Evolutionary conservation across 768 basidiomycete species (phyloP).

Genomic region (Cyclocybe cylindracea): DNA sequence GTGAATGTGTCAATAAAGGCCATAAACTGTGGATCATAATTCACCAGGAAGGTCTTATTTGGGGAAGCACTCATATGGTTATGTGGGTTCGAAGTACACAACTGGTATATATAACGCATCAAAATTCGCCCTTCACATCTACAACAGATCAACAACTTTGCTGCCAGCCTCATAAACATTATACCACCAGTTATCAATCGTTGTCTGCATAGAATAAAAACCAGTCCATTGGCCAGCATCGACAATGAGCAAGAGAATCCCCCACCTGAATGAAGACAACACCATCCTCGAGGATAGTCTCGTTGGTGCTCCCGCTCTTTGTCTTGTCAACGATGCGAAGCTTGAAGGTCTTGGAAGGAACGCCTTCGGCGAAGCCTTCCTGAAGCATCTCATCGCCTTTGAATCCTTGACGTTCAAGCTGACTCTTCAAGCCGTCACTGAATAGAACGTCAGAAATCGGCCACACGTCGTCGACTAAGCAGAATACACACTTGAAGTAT

Average conservation of each 20-base stretch:
- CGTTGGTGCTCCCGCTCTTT: slow-evolving; percentile 24
- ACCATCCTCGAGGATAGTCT: slow-evolving; percentile 36
- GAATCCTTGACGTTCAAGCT: slow-evolving; percentile 35
- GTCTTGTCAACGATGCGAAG: slow-evolving; percentile 36
- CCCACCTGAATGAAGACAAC: slow-evolving; percentile 36
- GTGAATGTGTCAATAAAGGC: no score
- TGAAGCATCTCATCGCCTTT: slow-evolving; percentile 39
- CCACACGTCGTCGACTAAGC: not conserved
- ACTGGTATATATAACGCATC: no score
- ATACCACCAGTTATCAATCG: slow-evolving; percentile 14
- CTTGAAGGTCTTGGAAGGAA: slow-evolving; percentile 37
- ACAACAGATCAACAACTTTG: slow-evolving; percentile 11
- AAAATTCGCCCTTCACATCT: not conserved
- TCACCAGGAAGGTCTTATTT: no score
- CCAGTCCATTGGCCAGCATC: not conserved
- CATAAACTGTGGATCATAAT: no score
- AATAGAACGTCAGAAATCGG: not conserved
- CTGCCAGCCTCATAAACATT: slow-evolving; percentile 11
- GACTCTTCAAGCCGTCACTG: slow-evolving; percentile 31
- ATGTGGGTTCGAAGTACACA: no score
- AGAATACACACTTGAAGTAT: slow-evolving; percentile 28
- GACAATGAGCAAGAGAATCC: slow-evolving; percentile 17
- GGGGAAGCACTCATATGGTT: no score
- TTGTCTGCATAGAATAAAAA: not conserved
- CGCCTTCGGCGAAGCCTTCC: slow-evolving; percentile 37